Conservation (phyloP, 2,329 filamentous ascomycete genomes). For the Clonostachys rhizophaga region DNA sequence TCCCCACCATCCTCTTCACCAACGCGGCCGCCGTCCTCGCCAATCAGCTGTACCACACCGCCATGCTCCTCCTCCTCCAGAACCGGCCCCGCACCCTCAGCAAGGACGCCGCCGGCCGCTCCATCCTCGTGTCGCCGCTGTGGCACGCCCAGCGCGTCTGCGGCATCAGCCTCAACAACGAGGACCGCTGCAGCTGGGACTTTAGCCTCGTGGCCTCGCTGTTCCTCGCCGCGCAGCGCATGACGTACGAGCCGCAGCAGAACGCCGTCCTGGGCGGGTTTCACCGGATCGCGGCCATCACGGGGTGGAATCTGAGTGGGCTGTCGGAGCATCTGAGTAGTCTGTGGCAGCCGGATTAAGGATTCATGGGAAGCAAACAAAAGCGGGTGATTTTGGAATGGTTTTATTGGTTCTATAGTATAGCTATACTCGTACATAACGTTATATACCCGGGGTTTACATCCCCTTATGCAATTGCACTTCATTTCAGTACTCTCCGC, state of each 20-base stretch:
- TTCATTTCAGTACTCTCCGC: slow-evolving; percentile 3
- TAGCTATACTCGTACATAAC: too few species aligned
- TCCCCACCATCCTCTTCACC: slow-evolving; percentile 29
- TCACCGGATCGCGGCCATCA: slow-evolving; percentile 26
- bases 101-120: slow-evolving; percentile 17
- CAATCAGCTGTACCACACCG: slow-evolving; percentile 53
- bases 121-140: slow-evolving; percentile 29
- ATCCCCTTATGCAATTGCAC: not conserved
- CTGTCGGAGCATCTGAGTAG: slow-evolving; percentile 14
- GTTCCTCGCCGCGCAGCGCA: slow-evolving; percentile 33
- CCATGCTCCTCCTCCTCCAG: slow-evolving; percentile 45
- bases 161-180: slow-evolving; percentile 42
- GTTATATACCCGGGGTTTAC: too few species aligned
- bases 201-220: slow-evolving; percentile 39
- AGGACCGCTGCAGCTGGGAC: slow-evolving; percentile 39
- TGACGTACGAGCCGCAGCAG: slow-evolving; percentile 44
- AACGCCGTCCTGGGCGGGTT: slow-evolving; percentile 30
- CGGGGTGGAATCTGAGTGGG: slow-evolving; percentile 30
- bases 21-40: slow-evolving; percentile 36
- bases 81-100: slow-evolving; percentile 39
- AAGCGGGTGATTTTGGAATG: too few species aligned
- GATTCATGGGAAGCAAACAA: not conserved
- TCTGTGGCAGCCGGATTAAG: slow-evolving; percentile 17
- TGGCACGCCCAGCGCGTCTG: slow-evolving; percentile 45
- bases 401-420: too few species aligned